Percentiles rank a stretch among this genome's conserved stretches.
phyloP scores from a whole-genome alignment of 2,329 filamentous ascomycete species.

The Dothistroma pini region DNA sequence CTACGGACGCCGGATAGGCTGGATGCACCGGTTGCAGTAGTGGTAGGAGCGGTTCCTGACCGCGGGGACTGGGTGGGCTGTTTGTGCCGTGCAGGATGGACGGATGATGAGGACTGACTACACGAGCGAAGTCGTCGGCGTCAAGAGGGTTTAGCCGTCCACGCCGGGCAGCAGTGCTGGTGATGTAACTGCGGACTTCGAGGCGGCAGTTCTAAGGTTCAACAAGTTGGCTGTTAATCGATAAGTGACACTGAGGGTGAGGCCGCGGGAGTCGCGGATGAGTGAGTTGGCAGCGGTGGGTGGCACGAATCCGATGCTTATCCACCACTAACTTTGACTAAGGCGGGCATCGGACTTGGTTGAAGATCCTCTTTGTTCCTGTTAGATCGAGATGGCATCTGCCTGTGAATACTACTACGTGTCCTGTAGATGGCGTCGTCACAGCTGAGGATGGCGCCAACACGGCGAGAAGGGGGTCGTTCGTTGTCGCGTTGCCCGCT shows the following conservation, averaged over 20 bases:
- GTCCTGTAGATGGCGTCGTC: background rate
- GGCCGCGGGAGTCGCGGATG: background rate
- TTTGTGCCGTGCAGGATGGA: background rate
- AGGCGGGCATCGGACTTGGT: background rate
- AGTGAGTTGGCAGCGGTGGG: background rate
- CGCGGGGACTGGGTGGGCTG: slow-evolving; percentile 8
- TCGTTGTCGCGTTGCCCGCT: background rate
- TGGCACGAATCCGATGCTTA: background rate
- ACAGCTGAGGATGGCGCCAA: background rate
- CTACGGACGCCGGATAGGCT: slow-evolving; percentile 4
- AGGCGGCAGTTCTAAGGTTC: background rate
- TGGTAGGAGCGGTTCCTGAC: slow-evolving; percentile 9
- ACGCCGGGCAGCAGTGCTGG: background rate
- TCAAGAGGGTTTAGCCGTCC: background rate
- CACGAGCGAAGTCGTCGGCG: background rate
- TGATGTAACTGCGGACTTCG: background rate
- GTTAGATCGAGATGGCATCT: background rate
- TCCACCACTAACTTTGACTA: background rate
- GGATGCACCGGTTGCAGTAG: slow-evolving; percentile 1
- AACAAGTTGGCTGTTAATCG: background rate
- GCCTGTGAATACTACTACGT: background rate
- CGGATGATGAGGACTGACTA: slow-evolving; percentile 1
- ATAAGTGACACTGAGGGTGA: background rate
- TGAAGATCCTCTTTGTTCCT: background rate
- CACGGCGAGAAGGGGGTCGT: too few relatives aligned